Conservation (phyloP, 495 filamentous ascomycete genomes). For the Clavariopsis aquatica region DNA sequence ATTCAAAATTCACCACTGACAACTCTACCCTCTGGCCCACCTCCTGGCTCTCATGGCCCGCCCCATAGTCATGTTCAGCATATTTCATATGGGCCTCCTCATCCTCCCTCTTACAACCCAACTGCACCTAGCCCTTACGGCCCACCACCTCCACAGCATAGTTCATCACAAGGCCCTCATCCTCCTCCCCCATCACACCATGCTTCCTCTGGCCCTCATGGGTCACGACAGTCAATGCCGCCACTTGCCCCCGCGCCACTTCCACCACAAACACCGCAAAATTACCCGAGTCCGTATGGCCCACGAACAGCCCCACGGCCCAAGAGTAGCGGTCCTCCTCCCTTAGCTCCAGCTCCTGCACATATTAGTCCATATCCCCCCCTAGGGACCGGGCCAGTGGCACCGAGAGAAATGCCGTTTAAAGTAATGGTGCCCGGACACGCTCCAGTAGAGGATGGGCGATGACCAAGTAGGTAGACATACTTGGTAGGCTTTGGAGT, state of each 20-base stretch:
- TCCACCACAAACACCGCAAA: neutral
- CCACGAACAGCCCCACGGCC: constrained; percentile 18
- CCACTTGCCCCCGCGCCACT: constrained; percentile 25
- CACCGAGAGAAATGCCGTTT: constrained; percentile 6
- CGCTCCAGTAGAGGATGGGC: constrained; percentile 8
- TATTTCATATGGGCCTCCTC: no score
- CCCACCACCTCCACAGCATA: neutral
- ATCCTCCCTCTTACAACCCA: neutral
- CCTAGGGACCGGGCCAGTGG: neutral
- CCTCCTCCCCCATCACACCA: neutral
- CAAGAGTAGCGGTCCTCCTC: constrained; percentile 19
- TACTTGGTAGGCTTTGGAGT: neutral
- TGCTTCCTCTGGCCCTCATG: neutral
- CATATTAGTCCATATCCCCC: constrained; percentile 31
- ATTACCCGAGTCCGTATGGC: constrained; percentile 28
- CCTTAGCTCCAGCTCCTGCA: constrained; percentile 19
- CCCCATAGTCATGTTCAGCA: neutral
- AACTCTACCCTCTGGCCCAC: constrained; percentile 9
- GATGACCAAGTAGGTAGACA: neutral
- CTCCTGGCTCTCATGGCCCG: neutral
- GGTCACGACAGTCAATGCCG: neutral
- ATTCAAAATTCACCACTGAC: constrained; percentile 11
- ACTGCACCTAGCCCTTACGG: neutral
- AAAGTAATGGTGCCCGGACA: constrained; percentile 11
- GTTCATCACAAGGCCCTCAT: neutral